Base-by-base conservation (phyloP, 805 yeast species). In the Starmerella vaccinii region DNA sequence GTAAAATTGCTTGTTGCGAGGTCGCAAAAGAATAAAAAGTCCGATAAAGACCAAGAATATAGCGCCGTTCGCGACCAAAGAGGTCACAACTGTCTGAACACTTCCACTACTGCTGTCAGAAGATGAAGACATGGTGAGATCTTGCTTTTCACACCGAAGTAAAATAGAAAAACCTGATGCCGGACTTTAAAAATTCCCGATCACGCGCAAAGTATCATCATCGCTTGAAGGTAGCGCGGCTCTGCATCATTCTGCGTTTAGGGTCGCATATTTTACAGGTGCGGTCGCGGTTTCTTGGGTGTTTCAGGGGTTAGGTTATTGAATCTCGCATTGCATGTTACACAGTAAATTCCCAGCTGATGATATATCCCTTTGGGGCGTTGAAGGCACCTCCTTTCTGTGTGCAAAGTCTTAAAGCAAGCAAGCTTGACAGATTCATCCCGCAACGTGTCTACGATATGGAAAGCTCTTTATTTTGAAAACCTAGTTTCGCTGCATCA, bases 1-100 rank as follows among this genome's bases (percentile, higher is more conserved):
- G 65, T 90, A 90, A 42, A 88, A 82, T 56, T 94, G 72, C 61
- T 75, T 76, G 66, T 81, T 76, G 57, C 70, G 75, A 43, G 81
- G 74, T 53, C 97, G 71, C 49, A 90, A 65, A 1, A 84, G 37
- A 24, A 90, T 53, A 65, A 90, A 90, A 7, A 75, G 70, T 0
- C 69, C 48, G 10, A 84, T 68, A 60, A 88, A 86, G 5, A 68
- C 70, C 1, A 77, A 76, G 62, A 82, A 84, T 5, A 88, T 64
- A 9, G 75, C 75, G 50, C 83, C 77, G 67, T 90, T 86, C 41
- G 81, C 71, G 37, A 78, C 71, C 47, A 88, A 66, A 4, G 96
- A 68, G 2, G 95, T 76, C 40, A 86, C 66, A 42, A 90, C 87
- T 56, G 85, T 76, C 50, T 56, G 58, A 13, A 39, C 48, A 33